Percentiles rank a stretch among this genome's conserved stretches.
Conservation (phyloP, 768 basidiomycete genomes). For the Lentinula raphanica region DNA sequence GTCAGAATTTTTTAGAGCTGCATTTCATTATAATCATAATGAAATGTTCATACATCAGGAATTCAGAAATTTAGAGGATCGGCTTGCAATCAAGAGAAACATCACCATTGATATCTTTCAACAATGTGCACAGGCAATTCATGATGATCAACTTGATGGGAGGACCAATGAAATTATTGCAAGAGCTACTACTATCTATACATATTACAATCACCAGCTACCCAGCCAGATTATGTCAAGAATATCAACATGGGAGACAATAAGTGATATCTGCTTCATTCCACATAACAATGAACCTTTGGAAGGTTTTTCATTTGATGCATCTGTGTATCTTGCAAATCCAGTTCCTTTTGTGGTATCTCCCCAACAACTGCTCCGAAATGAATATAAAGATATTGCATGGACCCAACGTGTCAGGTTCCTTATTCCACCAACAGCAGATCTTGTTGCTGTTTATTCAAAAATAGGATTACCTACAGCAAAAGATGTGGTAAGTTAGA, state of each 20-base stretch:
- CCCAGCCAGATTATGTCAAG: neutral
- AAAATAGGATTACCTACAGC: slow-evolving; percentile 34
- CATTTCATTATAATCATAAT: neutral
- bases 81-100: neutral
- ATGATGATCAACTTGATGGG: neutral
- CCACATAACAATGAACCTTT: slow-evolving; percentile 22
- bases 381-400: slow-evolving; percentile 33
- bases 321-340: slow-evolving; percentile 15
- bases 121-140: slow-evolving; percentile 1
- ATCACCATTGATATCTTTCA: neutral
- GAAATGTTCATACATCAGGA: neutral
- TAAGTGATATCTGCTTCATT: slow-evolving; percentile 35
- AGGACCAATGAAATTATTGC: neutral
- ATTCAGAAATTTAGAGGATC: neutral
- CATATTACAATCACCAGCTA: neutral
- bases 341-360: slow-evolving; percentile 29
- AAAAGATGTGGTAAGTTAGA: slow-evolving; percentile 36
- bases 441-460: slow-evolving; percentile 29
- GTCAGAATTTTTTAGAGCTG: neutral
- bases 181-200: neutral
- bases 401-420: slow-evolving; percentile 47
- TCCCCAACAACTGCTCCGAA: slow-evolving; percentile 32
- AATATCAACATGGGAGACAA: slow-evolving; percentile 19
- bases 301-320: neutral
- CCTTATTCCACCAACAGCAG: slow-evolving; percentile 20